phyloP scores from a whole-genome alignment of 169 alveolate species.

The Neospora caninum region DNA sequence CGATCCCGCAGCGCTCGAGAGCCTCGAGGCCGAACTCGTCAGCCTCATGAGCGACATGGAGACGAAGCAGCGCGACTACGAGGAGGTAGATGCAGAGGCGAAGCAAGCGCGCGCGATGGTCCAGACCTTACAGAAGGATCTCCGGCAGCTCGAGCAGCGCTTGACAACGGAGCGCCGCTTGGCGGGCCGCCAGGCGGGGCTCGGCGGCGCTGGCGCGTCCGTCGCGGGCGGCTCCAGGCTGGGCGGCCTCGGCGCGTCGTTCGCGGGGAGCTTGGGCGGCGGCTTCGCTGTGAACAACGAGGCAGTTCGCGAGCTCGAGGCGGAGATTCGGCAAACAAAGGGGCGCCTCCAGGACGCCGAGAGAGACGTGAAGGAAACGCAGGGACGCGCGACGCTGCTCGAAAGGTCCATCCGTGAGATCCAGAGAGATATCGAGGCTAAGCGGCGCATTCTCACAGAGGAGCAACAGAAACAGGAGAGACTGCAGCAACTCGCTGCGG shows the following conservation, averaged over 20 bases:
- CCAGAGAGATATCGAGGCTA: neutral
- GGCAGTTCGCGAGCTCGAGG: neutral
- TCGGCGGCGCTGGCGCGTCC: conserved; percentile 15
- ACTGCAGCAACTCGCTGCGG: neutral
- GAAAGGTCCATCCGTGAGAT: neutral
- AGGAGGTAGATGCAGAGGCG: neutral
- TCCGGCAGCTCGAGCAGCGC: neutral
- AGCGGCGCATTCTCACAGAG: neutral
- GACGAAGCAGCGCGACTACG: neutral
- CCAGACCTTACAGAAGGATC: neutral
- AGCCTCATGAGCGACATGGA: neutral
- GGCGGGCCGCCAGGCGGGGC: neutral
- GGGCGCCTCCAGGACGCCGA: conserved; percentile 2
- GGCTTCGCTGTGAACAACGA: neutral
- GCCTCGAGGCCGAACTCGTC: conserved; percentile 20
- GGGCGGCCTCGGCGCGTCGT: neutral
- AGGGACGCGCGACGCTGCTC: neutral
- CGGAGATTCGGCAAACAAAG: neutral
- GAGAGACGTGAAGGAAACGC: neutral
- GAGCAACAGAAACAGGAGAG: conserved; percentile 5
- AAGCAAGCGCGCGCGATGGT: conserved; percentile 11
- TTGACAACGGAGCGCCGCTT: neutral
- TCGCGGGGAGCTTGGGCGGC: neutral
- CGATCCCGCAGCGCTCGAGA: neutral
- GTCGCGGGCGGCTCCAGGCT: neutral